These are phyloP conservation scores for Penicillium sp. DNA, from an alignment of 2,329 filamentous ascomycete genomes.

Conservation along the genomic window DNA sequence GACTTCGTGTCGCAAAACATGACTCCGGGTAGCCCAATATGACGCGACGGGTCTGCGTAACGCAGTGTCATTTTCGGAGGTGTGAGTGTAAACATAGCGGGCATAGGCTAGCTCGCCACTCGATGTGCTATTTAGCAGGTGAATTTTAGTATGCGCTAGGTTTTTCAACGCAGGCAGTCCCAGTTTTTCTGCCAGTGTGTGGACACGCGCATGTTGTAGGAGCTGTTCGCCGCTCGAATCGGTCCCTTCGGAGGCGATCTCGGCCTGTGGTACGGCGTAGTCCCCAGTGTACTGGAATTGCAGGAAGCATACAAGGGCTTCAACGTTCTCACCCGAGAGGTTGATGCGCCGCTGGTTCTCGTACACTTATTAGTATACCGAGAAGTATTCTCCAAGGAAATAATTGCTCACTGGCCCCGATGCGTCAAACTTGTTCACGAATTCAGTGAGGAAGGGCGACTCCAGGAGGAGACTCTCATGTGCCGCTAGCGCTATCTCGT, in stretches of 20 bases:
- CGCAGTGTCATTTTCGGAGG: slow-evolving; percentile 63
- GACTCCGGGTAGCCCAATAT: slow-evolving; percentile 81
- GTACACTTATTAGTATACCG: background rate
- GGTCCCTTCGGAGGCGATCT: slow-evolving; percentile 58
- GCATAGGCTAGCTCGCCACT: slow-evolving; percentile 90
- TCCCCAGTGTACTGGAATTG: slow-evolving; percentile 83
- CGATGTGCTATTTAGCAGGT: slow-evolving; percentile 82
- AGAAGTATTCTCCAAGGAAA: background rate
- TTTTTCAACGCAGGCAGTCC: slow-evolving; percentile 66
- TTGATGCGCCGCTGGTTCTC: slow-evolving; percentile 62
- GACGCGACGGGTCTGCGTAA: slow-evolving; percentile 82
- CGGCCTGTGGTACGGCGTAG: slow-evolving; percentile 69
- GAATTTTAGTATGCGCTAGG: slow-evolving; percentile 84
- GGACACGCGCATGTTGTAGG: slow-evolving; percentile 83
- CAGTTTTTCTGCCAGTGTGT: slow-evolving; percentile 82
- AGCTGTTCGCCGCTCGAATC: slow-evolving; percentile 81
- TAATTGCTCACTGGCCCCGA: slow-evolving; percentile 56
- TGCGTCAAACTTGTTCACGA: slow-evolving; percentile 60
- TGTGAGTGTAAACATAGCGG: slow-evolving; percentile 83
- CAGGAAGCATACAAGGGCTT: slow-evolving; percentile 74
- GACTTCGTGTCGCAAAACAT: slow-evolving; percentile 79
- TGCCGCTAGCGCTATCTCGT: slow-evolving; percentile 65
- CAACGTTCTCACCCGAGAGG: slow-evolving; percentile 65
- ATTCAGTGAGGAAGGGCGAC: slow-evolving; percentile 71
- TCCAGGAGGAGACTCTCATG: slow-evolving; percentile 74